These are phyloP conservation scores for Pistacia atlantica DNA, from an alignment of 345 rosid species.

Conservation along the genomic window DNA sequence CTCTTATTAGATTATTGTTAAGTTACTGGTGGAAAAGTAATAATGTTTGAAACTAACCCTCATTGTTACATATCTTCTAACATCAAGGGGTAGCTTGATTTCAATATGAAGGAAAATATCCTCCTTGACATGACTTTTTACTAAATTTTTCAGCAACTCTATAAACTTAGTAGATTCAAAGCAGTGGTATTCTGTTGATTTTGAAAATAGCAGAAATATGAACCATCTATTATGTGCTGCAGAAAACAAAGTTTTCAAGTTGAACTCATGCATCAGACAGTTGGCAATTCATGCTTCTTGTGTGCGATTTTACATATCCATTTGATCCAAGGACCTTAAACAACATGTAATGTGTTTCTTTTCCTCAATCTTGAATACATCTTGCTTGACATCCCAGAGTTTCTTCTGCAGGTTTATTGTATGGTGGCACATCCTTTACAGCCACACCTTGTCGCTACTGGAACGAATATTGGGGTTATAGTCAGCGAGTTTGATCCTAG, in stretches of 20 bases:
- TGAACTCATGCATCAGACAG: background rate
- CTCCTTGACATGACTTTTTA: background rate
- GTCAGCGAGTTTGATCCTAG: constrained; percentile 93
- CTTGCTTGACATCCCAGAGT: constrained; percentile 28
- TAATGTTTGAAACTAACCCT: background rate
- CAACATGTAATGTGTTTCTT: constrained; percentile 2
- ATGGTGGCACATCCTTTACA: constrained; percentile 98
- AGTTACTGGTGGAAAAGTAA: constrained; percentile 5
- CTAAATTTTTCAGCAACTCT: background rate
- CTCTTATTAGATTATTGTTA: background rate
- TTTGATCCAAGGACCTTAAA: background rate
- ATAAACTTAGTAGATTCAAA: background rate
- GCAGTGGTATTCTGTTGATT: background rate
- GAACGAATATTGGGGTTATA: constrained; percentile 93
- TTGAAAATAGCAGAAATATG: background rate
- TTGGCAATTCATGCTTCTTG: background rate
- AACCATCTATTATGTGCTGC: background rate
- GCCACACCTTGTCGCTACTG: constrained; percentile 97
- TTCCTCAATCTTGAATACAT: constrained; percentile 13
- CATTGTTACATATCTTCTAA: background rate
- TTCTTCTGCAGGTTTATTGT: constrained; percentile 77
- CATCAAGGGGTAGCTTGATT: background rate
- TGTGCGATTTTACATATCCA: background rate
- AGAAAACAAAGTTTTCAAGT: background rate
- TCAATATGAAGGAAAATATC: background rate